Evolutionary conservation across 805 yeast genomes (phyloP), one percentile per base, ranked within the genome.

Genomic region (Kregervanrija delftensis): DNA sequence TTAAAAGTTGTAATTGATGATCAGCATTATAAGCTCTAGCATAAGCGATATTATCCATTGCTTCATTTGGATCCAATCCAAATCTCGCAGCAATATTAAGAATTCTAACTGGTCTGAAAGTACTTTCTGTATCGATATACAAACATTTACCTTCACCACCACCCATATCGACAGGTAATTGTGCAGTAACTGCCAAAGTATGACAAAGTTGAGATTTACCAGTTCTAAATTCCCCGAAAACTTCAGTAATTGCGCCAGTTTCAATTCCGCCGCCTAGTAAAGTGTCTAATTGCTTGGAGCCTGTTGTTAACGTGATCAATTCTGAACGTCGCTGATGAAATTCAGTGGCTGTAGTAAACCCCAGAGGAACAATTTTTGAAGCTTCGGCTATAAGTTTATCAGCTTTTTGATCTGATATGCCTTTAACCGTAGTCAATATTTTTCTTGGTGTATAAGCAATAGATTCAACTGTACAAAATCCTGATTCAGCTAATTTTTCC

Each of bases 81-180:
- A 85, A 93, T 54, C 99, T 73, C 60, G 83, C 83, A 2, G 96
- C 96, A 52, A 93, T 89, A 0, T 96, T 82, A 8, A 86, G 85
- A 53, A 93, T 71, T 56, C 99, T 76, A 37, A 83, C 83, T 1
- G 98, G 97, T 60, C 99, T 76, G 63, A 93, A 93, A 2, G 99
- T 93, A 14, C 97, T 96, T 61, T 91, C 99, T 0, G 98, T 91
- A 59, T 93, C 99, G 49, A 93, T 90, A 61, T 86, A 93, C 44
- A 93, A 71, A 64, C 97, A 91, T 65, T 93, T 89, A 32, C 99
- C 99, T 68, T 93, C 99, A 42, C 96, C 99, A 49, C 99, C 99
- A 35, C 97, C 97, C 84, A 86, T 83, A 60, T 90, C 97, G 41
- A 91, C 78, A 4, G 98, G 98, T 45, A 93, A 71, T 65, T 91